Conservation (phyloP, 73 alveolate genomes). For the Stentor coeruleus region DNA sequence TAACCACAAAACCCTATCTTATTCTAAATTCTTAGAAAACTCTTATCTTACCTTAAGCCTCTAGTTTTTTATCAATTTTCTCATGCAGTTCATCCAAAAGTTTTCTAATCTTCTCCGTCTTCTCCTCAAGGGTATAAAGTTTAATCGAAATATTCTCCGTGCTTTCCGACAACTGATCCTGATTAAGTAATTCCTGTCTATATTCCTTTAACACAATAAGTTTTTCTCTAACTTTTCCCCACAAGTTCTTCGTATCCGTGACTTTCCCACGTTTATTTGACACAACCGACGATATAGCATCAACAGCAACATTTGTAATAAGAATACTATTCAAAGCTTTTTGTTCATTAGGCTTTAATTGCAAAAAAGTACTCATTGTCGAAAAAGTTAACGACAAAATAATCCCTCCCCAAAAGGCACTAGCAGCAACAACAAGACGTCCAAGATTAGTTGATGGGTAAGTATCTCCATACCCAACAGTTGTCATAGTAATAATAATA, state of each 20-base stretch:
- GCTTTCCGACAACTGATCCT: background rate
- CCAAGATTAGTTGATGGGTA: background rate
- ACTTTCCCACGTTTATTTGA: background rate
- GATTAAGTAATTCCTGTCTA: background rate
- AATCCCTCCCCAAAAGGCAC: slow-evolving; percentile 26
- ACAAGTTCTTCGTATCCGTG: background rate
- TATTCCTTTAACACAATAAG: background rate
- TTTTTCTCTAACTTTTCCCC: slow-evolving; percentile 1
- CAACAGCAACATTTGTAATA: background rate
- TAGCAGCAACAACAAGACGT: background rate
- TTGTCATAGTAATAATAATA: slow-evolving; percentile 20
- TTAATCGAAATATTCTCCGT: background rate
- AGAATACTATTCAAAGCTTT: slow-evolving; percentile 15
- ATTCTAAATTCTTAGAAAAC: too few species aligned
- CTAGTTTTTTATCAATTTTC: background rate
- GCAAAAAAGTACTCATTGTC: background rate
- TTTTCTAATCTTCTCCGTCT: background rate
- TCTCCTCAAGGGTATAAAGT: background rate
- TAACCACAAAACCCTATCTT: too few species aligned
- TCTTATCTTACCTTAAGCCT: too few species aligned
- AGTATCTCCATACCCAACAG: slow-evolving; percentile 24
- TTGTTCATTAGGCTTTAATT: background rate
- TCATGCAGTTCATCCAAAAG: background rate
- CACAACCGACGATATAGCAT: background rate
- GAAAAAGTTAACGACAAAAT: background rate